Conservation (phyloP, 2,329 filamentous ascomycete species). For the Colletotrichum incanum region DNA sequence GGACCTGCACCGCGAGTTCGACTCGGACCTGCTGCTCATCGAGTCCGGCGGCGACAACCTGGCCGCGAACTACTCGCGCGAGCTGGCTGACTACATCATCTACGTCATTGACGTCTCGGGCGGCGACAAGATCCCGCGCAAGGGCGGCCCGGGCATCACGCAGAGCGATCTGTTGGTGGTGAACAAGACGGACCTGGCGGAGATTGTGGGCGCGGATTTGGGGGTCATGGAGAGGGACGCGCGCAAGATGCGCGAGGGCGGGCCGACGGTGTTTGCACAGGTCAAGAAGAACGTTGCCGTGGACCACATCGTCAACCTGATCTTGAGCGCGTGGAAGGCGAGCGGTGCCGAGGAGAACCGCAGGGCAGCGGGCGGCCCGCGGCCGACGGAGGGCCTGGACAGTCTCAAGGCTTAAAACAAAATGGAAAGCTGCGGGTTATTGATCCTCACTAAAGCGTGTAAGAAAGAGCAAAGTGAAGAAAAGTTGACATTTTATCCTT, state of each 20-base stretch:
- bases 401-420: constrained; percentile 50
- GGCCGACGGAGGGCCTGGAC: constrained; percentile 70
- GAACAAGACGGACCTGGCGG: constrained; percentile 97
- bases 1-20: constrained; percentile 85
- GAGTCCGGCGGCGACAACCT: constrained; percentile 97
- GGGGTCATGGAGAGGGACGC: constrained; percentile 96
- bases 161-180: constrained; percentile 94
- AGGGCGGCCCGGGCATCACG: constrained; percentile 97
- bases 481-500: constrained; percentile 4
- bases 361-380: constrained; percentile 70
- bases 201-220: constrained; percentile 91
- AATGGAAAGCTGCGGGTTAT: constrained; percentile 15
- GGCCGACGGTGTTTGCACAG: constrained; percentile 95
- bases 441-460: background rate
- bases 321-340: constrained; percentile 92
- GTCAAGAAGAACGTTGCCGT: constrained; percentile 94
- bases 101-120: constrained; percentile 98
- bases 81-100: constrained; percentile 97
- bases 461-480: constrained; percentile 2
- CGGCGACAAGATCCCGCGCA: constrained; percentile 95
- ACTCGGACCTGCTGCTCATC: constrained; percentile 88
- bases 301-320: constrained; percentile 88
- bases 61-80: constrained; percentile 94
- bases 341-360: constrained; percentile 82
- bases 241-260: constrained; percentile 94